Percentiles rank a stretch among this genome's conserved stretches.
phyloP scores from a whole-genome alignment of 1,139 yeast species.

The Hansenula anomala region DNA sequence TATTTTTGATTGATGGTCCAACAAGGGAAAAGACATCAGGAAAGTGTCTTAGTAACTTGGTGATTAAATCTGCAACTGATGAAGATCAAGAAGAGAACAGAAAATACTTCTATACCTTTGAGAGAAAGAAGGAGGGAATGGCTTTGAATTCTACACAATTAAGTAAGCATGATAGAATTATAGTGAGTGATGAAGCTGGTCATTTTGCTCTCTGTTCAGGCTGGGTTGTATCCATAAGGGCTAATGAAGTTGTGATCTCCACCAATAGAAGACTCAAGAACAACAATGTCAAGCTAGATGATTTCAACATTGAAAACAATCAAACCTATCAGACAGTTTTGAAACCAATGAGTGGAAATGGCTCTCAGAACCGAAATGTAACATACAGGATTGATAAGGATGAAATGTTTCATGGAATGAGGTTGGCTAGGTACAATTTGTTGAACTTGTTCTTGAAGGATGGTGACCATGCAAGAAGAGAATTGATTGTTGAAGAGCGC shows the following conservation, averaged over 20 bases:
- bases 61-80: slow-evolving; percentile 25
- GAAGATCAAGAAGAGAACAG: slow-evolving; percentile 24
- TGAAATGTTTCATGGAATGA: slow-evolving; percentile 70
- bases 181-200: slow-evolving; percentile 77
- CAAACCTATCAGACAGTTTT: slow-evolving; percentile 49
- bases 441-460: slow-evolving; percentile 57
- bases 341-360: slow-evolving; percentile 17
- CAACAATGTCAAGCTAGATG: slow-evolving; percentile 35
- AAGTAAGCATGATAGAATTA: slow-evolving; percentile 48
- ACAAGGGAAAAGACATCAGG: slow-evolving; percentile 58
- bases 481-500: slow-evolving; percentile 55
- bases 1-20: slow-evolving; percentile 55
- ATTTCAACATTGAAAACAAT: slow-evolving; percentile 38
- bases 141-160: slow-evolving; percentile 40
- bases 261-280: slow-evolving; percentile 25
- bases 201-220: slow-evolving; percentile 75
- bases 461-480: slow-evolving; percentile 51
- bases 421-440: slow-evolving; percentile 71
- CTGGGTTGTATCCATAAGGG: slow-evolving; percentile 38
- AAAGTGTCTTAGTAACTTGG: slow-evolving; percentile 45
- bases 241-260: slow-evolving; percentile 20
- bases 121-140: slow-evolving; percentile 24
- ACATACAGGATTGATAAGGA: slow-evolving; percentile 75
- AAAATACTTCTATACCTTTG: slow-evolving; percentile 44
- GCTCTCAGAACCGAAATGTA: slow-evolving; percentile 11